Base-by-base conservation (phyloP, 257 asterid species). In the Solanum medicagineum region DNA sequence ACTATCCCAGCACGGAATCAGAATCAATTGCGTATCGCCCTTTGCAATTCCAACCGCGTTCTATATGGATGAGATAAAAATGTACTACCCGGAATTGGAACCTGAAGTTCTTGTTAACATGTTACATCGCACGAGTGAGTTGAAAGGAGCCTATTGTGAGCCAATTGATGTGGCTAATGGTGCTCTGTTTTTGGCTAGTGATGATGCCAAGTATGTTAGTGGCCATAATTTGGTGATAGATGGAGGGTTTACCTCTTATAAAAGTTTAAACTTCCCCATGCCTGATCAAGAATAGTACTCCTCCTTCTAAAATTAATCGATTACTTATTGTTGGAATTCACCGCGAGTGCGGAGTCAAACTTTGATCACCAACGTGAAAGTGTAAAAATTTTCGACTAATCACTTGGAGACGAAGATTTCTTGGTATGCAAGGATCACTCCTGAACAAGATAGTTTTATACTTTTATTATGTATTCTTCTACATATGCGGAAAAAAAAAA, bases 151-250 rank as follows among this genome's bases (percentile, higher is more conserved):
- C 6, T 62, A 57, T 49, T 95, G 97, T 87, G 98, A 93, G 87
- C 87, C 94, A 2, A 19, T 66, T 44, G 98, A 95, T 59, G 69
- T 95, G 8, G 99, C 98, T 2, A 92, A 93, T 75, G 99, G 97
- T 26, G 99, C 99, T 22, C 55, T 93, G 55, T 95, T 81, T 86
- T 92, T 95, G 13, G 97, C 95, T 13, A 91, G 95, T 24, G 97
- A 91, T 71, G 99, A 94, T 68, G 97, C 98, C 32, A 94, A 93
- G 86, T 95, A 92, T 77, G 89, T 95, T 57, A 94, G 89, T 81
- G 99, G 99, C 56, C 99, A 94, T 83, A 95, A 95, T 86, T 93
- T 95, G 87, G 97, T 94, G 86, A 95, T 95, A 71, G 98, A 94
- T 83, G 98, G 97, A 65, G 93, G 92, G 19, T 91, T 90, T 53